Evolutionary conservation across 495 filamentous ascomycete genomes (phyloP).

Genomic region (Terfezia claveryi): DNA sequence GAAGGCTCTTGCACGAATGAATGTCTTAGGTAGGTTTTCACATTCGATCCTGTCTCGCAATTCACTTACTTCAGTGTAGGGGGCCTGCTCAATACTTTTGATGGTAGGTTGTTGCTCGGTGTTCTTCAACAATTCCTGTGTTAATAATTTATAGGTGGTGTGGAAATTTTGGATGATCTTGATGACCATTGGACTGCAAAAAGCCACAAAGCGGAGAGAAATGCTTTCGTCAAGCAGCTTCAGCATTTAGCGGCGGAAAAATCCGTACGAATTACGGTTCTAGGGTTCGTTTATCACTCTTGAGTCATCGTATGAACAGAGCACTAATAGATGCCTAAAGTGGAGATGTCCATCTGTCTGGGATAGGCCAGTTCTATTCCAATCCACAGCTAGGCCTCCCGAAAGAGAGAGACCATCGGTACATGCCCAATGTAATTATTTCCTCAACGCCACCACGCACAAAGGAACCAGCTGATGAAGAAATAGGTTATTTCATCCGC

Average conservation of each 20-base stretch:
- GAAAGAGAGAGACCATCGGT: constrained; percentile 74
- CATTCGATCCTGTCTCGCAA: neutral
- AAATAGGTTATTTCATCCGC: constrained; percentile 71
- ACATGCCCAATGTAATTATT: constrained; percentile 42
- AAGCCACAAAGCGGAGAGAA: constrained; percentile 72
- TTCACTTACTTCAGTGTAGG: neutral
- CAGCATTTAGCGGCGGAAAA: constrained; percentile 80
- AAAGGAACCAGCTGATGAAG: constrained; percentile 33
- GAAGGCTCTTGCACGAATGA: constrained; percentile 67
- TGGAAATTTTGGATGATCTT: constrained; percentile 80
- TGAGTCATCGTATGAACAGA: no score
- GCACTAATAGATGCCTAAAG: constrained; percentile 16
- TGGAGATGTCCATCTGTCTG: constrained; percentile 84
- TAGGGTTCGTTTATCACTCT: constrained; percentile 33
- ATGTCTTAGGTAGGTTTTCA: constrained; percentile 48
- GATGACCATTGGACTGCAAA: constrained; percentile 96
- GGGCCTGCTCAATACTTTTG: constrained; percentile 37
- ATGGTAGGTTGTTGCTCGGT: constrained; percentile 28
- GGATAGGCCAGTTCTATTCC: constrained; percentile 83
- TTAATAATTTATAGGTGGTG: constrained; percentile 26
- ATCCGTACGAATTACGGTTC: constrained; percentile 72
- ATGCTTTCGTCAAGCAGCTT: constrained; percentile 61
- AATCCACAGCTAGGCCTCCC: constrained; percentile 55
- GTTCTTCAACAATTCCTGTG: neutral
- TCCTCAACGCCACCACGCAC: constrained; percentile 22